Conservation (phyloP, 352 stramenopile species). For the Globisporangium barbulae region DNA sequence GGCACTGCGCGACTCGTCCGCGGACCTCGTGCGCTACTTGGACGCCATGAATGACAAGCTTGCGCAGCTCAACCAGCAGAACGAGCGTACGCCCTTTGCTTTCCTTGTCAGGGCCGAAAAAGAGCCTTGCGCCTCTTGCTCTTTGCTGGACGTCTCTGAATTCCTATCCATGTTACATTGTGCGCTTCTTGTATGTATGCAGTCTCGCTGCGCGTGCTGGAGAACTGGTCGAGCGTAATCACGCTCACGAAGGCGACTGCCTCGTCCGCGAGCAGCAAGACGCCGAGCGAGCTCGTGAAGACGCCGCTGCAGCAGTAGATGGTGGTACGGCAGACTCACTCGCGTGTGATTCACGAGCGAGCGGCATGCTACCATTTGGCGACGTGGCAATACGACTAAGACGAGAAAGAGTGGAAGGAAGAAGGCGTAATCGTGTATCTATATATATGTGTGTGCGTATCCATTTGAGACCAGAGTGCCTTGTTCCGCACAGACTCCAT, state of each 20-base stretch:
- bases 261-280: constrained; percentile 25
- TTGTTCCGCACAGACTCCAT: constrained; percentile 3
- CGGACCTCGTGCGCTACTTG: constrained; percentile 68
- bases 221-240: constrained; percentile 84
- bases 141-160: constrained; percentile 4
- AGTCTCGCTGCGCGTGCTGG: constrained; percentile 75
- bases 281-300: constrained; percentile 53
- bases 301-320: constrained; percentile 33
- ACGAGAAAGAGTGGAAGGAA: neutral
- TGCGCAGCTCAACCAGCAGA: constrained; percentile 75
- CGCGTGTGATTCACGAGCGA: no score
- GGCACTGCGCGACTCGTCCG: constrained; percentile 72
- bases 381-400: neutral
- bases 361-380: no score
- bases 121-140: neutral
- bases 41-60: constrained; percentile 76
- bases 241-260: constrained; percentile 59
- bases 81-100: constrained; percentile 53
- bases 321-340: neutral
- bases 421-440: constrained; percentile 1
- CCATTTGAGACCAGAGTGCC: constrained; percentile 4
- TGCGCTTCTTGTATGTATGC: neutral
- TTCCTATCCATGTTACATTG: neutral
- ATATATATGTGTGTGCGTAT: constrained; percentile 1
- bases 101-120: neutral